Evolutionary conservation across 371 early-diverging fungal genomes (phyloP).

Genomic region (Massospora cicadina): DNA sequence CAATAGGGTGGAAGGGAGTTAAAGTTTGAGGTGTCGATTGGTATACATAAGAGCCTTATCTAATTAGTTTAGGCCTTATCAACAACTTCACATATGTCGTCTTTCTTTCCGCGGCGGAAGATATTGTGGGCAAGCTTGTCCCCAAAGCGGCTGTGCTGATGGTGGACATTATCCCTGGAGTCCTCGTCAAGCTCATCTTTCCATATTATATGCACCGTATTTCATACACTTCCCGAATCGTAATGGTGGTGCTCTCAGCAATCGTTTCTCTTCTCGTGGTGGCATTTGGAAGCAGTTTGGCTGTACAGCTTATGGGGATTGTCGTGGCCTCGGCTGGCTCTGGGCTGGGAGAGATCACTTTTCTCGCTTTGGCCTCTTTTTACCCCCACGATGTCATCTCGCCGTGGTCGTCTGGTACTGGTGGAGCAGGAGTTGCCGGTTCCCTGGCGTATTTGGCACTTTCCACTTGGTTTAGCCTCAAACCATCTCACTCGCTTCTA

Average conservation of each 20-base stretch:
- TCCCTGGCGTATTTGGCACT: conserved; percentile 21
- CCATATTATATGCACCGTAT: conserved; percentile 23
- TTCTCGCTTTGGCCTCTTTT: conserved; percentile 24
- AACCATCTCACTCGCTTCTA: conserved; percentile 15
- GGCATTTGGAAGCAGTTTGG: conserved; percentile 15
- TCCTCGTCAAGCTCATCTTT: conserved; percentile 20
- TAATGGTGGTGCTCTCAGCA: not conserved
- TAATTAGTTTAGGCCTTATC: conserved; percentile 12
- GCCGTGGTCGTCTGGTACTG: conserved; percentile 27
- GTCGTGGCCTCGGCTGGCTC: conserved; percentile 24
- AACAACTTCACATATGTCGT: conserved; percentile 30
- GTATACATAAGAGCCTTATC: not conserved
- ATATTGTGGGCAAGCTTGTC: conserved; percentile 21
- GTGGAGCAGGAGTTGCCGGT: conserved; percentile 25
- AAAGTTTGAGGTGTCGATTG: not conserved
- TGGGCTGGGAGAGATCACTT: conserved; percentile 26
- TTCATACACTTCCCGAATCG: conserved; percentile 14
- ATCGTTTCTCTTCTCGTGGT: conserved; percentile 14
- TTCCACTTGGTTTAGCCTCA: conserved; percentile 22
- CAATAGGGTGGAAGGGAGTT: not conserved
- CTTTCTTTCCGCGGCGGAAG: conserved; percentile 27
- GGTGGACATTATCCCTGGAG: conserved; percentile 25
- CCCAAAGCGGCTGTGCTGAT: conserved; percentile 23
- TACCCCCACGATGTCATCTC: conserved; percentile 20
- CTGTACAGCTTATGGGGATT: conserved; percentile 18